Base-by-base conservation (phyloP, 352 stramenopile genomes). In the Phytophthora kernoviae region DNA sequence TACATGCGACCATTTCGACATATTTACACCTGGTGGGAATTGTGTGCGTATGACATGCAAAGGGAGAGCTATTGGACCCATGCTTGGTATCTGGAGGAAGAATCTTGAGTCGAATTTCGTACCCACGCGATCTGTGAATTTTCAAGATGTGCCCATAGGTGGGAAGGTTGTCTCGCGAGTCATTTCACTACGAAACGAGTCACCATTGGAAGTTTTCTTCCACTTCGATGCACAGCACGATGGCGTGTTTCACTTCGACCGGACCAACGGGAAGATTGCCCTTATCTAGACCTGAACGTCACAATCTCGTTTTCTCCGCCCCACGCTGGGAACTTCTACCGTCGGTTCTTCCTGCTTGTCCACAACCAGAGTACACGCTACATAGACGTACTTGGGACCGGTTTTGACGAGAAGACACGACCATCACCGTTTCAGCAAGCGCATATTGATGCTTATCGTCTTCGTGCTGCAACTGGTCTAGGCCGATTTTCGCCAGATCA, bases 311-410 rank as follows among this genome's bases (percentile, higher is more conserved):
- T 98, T 58, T 77, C 88, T 9, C 75, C 71, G 4, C 50, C 63
- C n/a, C 78, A 78, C 15, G 40, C 87, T 1, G 89, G 84, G 15
- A 98, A 98, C 50, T 98, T 96, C 72, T 98, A 98, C 61, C 78
- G 90, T 0, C 73, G 92, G 1, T 74, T 97, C 45, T 97, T 96
- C 61, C 15, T 94, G 15, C 45, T 97, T 1, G 22, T 96, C 5
- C 79, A 97, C 32, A 88, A 97, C 63, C 88, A 97, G 59, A 84
- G 75, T 27, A 81, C 91, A 8, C 67, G 87, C 8, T 96, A 84
- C 54, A 68, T 98, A 11, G 94, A 98, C 47, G 65, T 95, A 0
- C 65, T 98, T 7, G 94, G 87, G 10, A 98, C 90, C 6, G 91
- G 75, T 20, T 97, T 89, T 57, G 86, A 97, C 54, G 77, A 93